These are phyloP conservation scores for Debaryomycetaceae sp. DNA, from an alignment of 1,139 yeast species.

Conservation along the genomic window DNA sequence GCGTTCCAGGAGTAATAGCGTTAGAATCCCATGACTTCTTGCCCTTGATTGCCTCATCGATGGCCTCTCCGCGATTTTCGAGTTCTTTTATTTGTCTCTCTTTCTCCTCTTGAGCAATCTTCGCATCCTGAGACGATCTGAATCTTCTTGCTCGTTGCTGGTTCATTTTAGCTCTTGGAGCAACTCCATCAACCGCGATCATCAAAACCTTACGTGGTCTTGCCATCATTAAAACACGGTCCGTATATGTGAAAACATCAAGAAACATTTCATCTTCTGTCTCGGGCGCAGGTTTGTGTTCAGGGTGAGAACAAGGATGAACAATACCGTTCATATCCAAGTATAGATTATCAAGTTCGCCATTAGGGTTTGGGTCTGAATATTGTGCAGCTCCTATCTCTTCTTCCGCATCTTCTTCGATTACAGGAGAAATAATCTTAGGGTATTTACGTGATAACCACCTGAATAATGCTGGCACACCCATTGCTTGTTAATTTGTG, in stretches of 20 bases:
- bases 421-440: conserved; percentile 85
- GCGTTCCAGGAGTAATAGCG: conserved; percentile 97
- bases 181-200: conserved; percentile 99
- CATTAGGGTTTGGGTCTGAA: conserved; percentile 84
- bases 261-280: conserved; percentile 94
- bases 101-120: conserved; percentile 61
- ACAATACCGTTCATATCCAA: conserved; percentile 97
- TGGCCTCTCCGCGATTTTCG: conserved; percentile 59
- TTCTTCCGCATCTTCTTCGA: conserved; percentile 67
- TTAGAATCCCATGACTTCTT: conserved; percentile 80
- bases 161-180: conserved; percentile 99
- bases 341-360: conserved; percentile 87
- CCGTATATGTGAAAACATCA: conserved; percentile 86
- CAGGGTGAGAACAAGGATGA: conserved; percentile 97
- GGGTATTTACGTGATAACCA: conserved; percentile 95
- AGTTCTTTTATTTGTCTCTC: conserved; percentile 49
- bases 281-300: conserved; percentile 88
- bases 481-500: conserved; percentile 23
- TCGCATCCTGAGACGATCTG: conserved; percentile 91
- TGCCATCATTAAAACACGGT: conserved; percentile 87
- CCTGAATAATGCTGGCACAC: conserved; percentile 97
- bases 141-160: conserved; percentile 98
- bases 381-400: conserved; percentile 59
- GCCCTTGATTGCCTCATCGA: conserved; percentile 61
- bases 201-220: conserved; percentile 87